phyloP scores from a whole-genome alignment of 805 yeast genomes.

The Myxozyma kluyveri region DNA sequence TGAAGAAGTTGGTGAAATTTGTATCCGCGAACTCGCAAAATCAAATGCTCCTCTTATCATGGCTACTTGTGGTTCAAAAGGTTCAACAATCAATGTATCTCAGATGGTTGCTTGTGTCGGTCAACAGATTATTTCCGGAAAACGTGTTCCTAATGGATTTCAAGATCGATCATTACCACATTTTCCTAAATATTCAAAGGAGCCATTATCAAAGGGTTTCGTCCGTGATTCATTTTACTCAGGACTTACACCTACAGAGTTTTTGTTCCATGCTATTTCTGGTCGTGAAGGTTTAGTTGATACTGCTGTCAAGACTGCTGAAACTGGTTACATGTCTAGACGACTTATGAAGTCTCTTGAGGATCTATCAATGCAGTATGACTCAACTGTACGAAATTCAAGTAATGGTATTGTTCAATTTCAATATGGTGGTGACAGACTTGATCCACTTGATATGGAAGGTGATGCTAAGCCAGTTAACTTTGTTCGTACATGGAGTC shows the following conservation, averaged over 20 bases:
- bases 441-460: conserved; percentile 98
- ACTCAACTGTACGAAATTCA: conserved; percentile 90
- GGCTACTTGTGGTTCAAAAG: conserved; percentile 99
- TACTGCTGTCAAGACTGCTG: conserved; percentile 99
- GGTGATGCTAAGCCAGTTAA: conserved; percentile 97
- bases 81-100: conserved; percentile 95
- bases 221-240: conserved; percentile 93
- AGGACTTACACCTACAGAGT: conserved; percentile 95
- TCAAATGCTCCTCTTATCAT: conserved; percentile 94
- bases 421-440: conserved; percentile 97
- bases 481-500: conserved; percentile 92
- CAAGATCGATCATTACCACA: conserved; percentile 98
- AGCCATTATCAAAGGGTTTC: conserved; percentile 97
- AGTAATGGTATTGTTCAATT: conserved; percentile 96
- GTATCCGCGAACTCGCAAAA: conserved; percentile 85
- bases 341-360: conserved; percentile 96
- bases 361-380: conserved; percentile 91
- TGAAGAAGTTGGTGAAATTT: conserved; percentile 98
- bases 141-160: conserved; percentile 99
- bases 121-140: conserved; percentile 97
- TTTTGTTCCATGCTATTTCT: conserved; percentile 95
- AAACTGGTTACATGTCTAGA: conserved; percentile 98
- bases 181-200: conserved; percentile 90
- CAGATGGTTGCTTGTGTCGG: conserved; percentile 99
- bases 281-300: conserved; percentile 99